Conservation (phyloP, 1,284 basidiomycete genomes). For the Naganishia cerealis region DNA sequence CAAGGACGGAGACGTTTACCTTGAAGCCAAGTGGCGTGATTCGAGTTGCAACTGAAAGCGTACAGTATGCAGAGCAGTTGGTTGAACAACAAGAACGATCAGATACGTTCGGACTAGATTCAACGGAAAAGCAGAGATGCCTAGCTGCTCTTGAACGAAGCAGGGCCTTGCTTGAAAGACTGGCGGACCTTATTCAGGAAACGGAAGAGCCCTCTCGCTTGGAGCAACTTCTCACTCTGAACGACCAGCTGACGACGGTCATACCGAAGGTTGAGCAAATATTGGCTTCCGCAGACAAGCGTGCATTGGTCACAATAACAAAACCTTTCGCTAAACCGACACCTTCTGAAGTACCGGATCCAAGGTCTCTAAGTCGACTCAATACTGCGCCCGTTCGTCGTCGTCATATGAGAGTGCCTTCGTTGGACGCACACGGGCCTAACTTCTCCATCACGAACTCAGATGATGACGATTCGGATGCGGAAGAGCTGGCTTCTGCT, state of each 20-base stretch:
- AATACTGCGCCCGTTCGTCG: constrained; percentile 3
- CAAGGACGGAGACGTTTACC: constrained; percentile 50
- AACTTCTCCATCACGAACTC: constrained; percentile 64
- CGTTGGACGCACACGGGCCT: constrained; percentile 62
- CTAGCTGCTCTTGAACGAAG: constrained; percentile 57
- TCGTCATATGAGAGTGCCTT: constrained; percentile 46
- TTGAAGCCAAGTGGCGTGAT: constrained; percentile 61
- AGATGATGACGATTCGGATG: constrained; percentile 61
- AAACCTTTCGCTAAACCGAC: constrained; percentile 24
- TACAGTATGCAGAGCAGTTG: constrained; percentile 47
- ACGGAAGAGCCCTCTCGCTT: constrained; percentile 63
- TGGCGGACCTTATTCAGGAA: constrained; percentile 63
- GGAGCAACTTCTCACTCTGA: constrained; percentile 68
- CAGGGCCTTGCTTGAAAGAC: constrained; percentile 61
- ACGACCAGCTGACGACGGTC: constrained; percentile 66
- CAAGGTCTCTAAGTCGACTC: constrained; percentile 22
- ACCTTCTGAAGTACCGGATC: constrained; percentile 8
- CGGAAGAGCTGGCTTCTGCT: constrained; percentile 51
- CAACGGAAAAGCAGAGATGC: constrained; percentile 51
- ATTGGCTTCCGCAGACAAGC: constrained; percentile 40
- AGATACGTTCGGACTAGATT: constrained; percentile 19
- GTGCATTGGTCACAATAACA: constrained; percentile 41
- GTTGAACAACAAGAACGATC: constrained; percentile 34
- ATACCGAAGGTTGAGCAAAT: constrained; percentile 47
- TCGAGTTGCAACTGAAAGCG: constrained; percentile 58